Evolutionary conservation across 495 filamentous ascomycete species (phyloP).

Genomic region (Pseudevernia furfuracea): DNA sequence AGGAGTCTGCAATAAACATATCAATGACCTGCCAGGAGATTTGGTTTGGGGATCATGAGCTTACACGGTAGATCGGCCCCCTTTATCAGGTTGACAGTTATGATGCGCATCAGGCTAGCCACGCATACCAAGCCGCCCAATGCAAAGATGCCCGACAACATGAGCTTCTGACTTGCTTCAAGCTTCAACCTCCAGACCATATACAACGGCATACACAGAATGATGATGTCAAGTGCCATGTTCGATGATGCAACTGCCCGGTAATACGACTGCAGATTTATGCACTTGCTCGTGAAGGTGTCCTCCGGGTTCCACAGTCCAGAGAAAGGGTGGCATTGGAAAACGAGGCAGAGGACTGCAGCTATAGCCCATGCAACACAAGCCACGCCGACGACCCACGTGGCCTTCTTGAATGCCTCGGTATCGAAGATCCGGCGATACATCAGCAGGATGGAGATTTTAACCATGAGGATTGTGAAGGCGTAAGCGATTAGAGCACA

Average conservation of each 20-base stretch:
- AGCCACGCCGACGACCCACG: slow-evolving; percentile 33
- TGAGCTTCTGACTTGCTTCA: slow-evolving; percentile 20
- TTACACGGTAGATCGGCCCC: slow-evolving; percentile 12
- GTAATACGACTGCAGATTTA: slow-evolving; percentile 38
- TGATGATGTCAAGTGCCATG: slow-evolving; percentile 40
- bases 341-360: slow-evolving; percentile 37
- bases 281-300: slow-evolving; percentile 33
- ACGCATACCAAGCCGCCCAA: slow-evolving; percentile 31
- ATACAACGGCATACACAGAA: slow-evolving; percentile 36
- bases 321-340: slow-evolving; percentile 39
- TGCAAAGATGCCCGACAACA: slow-evolving; percentile 25
- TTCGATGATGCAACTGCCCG: slow-evolving; percentile 39
- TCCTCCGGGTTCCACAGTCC: slow-evolving; percentile 33
- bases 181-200: slow-evolving; percentile 23
- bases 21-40: neutral
- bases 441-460: slow-evolving; percentile 32
- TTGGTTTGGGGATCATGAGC: neutral
- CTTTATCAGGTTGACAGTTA: slow-evolving; percentile 22
- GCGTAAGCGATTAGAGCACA: slow-evolving; percentile 34
- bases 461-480: slow-evolving; percentile 30
- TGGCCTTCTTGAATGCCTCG: slow-evolving; percentile 25
- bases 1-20: neutral
- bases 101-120: slow-evolving; percentile 30
- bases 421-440: slow-evolving; percentile 35
- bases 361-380: slow-evolving; percentile 34